Base-by-base conservation (phyloP, 1,139 yeast species). In the Yamadazyma friedrichii region DNA sequence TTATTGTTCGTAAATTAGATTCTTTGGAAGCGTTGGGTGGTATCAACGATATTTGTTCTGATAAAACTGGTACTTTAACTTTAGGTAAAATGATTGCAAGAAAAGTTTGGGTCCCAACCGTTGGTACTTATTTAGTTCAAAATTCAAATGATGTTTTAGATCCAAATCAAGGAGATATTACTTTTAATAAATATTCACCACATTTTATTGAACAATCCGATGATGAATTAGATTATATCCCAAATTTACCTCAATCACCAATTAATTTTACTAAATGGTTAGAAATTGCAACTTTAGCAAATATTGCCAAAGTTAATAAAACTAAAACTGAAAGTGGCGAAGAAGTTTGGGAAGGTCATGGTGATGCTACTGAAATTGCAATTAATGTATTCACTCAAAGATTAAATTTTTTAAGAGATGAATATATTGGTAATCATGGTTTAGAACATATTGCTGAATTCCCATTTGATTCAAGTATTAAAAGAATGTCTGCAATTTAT, bases 51-150 rank as follows among this genome's bases (percentile, higher is more conserved):
- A 60, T 75, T 40, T 75, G 80, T 50, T 74, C 78, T 2, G 81
- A 76, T 54, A 76, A 76, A 49, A 76, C 81, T 9, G 81, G 81
- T 34, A 76, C 81, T 8, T 61, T 76, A 46, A 76, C 81, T 10
- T 67, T 69, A 45, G 78, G 78, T 43, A 66, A 69, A 41, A 75
- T 75, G 80, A 57, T 65, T 50, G 78, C 74, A 8, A 66, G 55
- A 42, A 63, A 58, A 46, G 63, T 55, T 9, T 62, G 65, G 68
- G 48, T 57, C 37, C 75, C 75, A 17, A 57, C 62, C 2, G 62
- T 67, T 28, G 68, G 67, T 3, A 64, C 68, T 8, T 54, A 53
- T 36, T 58, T 63, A 36, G 67, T 66, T 40, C 54, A 55, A 31
- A 62, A 64, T 38, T 47, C 65, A 28, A 54, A 67, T 52, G 61